phyloP scores from a whole-genome alignment of 2,329 filamentous ascomycete genomes.

The Pseudopithomyces maydicus region DNA sequence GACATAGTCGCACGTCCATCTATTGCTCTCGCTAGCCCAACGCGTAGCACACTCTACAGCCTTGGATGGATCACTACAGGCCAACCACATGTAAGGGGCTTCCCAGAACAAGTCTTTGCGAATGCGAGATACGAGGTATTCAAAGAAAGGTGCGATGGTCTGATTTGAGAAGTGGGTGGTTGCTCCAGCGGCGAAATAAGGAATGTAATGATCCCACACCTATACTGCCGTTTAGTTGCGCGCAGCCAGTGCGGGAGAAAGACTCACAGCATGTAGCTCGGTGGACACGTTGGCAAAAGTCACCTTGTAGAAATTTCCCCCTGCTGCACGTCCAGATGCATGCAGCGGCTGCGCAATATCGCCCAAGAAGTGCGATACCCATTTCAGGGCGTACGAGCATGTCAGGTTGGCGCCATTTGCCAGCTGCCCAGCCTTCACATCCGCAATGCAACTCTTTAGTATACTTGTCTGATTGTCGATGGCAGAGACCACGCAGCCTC shows the following conservation, averaged over 20 bases:
- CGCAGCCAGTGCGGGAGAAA: background rate
- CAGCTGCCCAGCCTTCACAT: conserved; percentile 29
- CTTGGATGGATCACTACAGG: conserved; percentile 40
- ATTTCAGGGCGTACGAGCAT: conserved; percentile 49
- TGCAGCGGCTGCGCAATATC: conserved; percentile 51
- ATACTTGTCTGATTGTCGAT: conserved; percentile 50
- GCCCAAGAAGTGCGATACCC: conserved; percentile 49
- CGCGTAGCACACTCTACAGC: conserved; percentile 39
- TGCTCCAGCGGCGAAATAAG: conserved; percentile 44
- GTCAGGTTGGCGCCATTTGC: conserved; percentile 38
- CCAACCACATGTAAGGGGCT: conserved; percentile 42
- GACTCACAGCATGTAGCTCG: conserved; percentile 45
- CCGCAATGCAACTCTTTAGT: conserved; percentile 40
- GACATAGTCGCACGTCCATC: conserved; percentile 48
- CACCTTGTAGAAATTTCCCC: conserved; percentile 46
- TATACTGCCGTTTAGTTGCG: conserved; percentile 24
- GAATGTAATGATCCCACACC: conserved; percentile 48
- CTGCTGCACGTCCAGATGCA: conserved; percentile 43
- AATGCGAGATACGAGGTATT: conserved; percentile 42
- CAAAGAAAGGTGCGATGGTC: conserved; percentile 44
- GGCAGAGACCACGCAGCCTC: conserved; percentile 49
- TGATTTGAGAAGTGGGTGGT: conserved; percentile 39
- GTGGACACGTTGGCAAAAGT: conserved; percentile 41
- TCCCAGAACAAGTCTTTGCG: conserved; percentile 42
- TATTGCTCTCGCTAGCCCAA: conserved; percentile 48